These are phyloP conservation scores for Capsicum baccatum DNA, from an alignment of 257 asterid genomes.

Conservation along the genomic window DNA sequence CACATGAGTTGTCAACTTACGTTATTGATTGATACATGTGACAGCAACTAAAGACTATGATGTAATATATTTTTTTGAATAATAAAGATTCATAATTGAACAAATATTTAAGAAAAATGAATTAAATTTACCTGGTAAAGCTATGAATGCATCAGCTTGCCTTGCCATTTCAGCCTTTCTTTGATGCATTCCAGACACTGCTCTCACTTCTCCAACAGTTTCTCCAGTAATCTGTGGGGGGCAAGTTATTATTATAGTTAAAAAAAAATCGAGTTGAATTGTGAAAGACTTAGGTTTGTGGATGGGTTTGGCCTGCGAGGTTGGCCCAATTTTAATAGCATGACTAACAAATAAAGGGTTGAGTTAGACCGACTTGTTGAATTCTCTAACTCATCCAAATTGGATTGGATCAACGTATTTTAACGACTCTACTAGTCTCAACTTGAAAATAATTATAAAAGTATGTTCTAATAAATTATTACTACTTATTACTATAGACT, in stretches of 20 bases:
- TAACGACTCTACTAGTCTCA: background rate
- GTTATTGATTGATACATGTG: slow-evolving; percentile 6
- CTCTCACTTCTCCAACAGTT: slow-evolving; percentile 88
- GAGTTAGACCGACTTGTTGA: no score
- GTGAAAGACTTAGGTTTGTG: background rate
- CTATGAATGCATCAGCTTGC: slow-evolving; percentile 92
- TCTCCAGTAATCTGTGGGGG: slow-evolving; percentile 83
- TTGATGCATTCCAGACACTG: slow-evolving; percentile 92
- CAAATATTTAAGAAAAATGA: background rate
- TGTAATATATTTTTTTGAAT: background rate
- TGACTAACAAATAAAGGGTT: no score
- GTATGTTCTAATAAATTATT: no score
- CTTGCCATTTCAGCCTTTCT: slow-evolving; percentile 98
- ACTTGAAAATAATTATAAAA: background rate
- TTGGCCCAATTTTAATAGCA: background rate
- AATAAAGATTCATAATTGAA: background rate
- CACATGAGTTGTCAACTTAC: slow-evolving; percentile 25
- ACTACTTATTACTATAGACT: background rate
- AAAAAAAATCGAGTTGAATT: background rate
- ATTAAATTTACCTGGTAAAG: slow-evolving; percentile 69
- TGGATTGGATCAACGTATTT: background rate
- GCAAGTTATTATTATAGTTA: no score
- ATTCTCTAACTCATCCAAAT: no score
- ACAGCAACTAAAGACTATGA: slow-evolving; percentile 35
- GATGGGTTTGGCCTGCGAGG: background rate